Base-by-base conservation (phyloP, 2,329 filamentous ascomycete species). In the Geoglossum cookeanum region DNA sequence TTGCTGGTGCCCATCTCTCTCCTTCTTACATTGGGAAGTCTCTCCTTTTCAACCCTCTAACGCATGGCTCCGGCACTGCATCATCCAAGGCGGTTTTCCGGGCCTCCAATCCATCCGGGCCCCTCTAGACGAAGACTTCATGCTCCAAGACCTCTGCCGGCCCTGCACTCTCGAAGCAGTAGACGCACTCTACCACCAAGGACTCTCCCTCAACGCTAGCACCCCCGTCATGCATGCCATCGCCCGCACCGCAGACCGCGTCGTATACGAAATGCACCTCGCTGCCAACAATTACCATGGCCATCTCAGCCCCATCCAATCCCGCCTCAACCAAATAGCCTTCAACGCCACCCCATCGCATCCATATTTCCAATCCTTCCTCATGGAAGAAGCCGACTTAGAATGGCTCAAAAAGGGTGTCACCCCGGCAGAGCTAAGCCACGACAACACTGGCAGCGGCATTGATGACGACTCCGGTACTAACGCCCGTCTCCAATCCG, bases 21-120 rank as follows among this genome's bases (percentile, higher is more conserved):
- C 30, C 11, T 9, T 17, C 32, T 17, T 53, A 17, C 49, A 53
- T 17, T 53, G 49, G 49, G 49, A 53, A 53, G 49, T 53, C 49
- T 53, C 49, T 3, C 49, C 49, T 13, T 17, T 15, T 3, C 49
- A 53, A 22, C 49, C 49, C 7, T 53, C 49, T 1, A 53, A 53
- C 15, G 49, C 49, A 22, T 53, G 49, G 49, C 29, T 53, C 33
- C 35, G 22, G 15, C 49, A 53, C 22, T 53, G 49, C 30, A 53
- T 53, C 32, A 30, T 53, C 30, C 49, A 53, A 53, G 49, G 49
- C 49, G 49, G 49, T 15, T 53, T 53, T 22, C 49, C 49, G 17
- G 49, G 49, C 15, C 49, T 53, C 15, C 27, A 37, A n/a, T 22
- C 30, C 32, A 53, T 53, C 49, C 30, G 49, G 22, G 49, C 30